A percentile compares a stretch with the other conserved stretches of the same genome.
phyloP scores from a whole-genome alignment of 345 rosid species.

The Xanthoceras sorbifolium region DNA sequence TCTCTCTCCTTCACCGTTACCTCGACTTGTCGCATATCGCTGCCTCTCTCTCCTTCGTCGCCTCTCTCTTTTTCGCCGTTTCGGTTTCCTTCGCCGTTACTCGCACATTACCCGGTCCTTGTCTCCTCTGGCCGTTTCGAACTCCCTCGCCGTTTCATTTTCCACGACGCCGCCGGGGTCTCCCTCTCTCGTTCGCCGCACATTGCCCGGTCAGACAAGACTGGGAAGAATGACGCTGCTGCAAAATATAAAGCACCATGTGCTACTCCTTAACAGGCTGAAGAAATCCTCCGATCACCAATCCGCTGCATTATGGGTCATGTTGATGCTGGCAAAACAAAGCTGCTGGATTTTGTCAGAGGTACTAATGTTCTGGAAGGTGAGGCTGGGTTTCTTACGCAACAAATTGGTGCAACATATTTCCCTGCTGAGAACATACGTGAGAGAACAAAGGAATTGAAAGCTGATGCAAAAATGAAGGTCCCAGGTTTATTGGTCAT shows the following conservation, averaged over 20 bases:
- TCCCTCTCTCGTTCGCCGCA: too few species aligned
- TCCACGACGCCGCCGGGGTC: too few species aligned
- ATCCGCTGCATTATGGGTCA: conserved; percentile 99
- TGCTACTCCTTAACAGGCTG: conserved; percentile 41
- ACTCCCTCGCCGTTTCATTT: too few species aligned
- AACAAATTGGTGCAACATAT: conserved; percentile 98
- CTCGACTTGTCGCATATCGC: too few species aligned
- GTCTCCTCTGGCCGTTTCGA: too few species aligned
- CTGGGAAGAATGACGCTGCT: conserved; percentile 36
- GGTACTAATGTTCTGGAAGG: conserved; percentile 99
- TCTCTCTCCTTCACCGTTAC: too few species aligned
- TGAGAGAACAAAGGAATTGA: conserved; percentile 92
- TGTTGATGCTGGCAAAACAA: conserved; percentile 97
- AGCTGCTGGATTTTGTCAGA: conserved; percentile 90
- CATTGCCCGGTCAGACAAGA: too few species aligned
- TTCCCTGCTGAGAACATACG: conserved; percentile 92
- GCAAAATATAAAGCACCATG: conserved; percentile 40
- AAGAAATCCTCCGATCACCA: conserved; percentile 77
- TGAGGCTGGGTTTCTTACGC: conserved; percentile 98
- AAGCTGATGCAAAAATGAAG: conserved; percentile 85
- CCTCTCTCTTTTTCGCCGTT: too few species aligned
- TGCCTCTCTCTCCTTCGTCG: too few species aligned
- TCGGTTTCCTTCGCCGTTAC: too few species aligned
- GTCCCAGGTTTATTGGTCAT: conserved; percentile 97
- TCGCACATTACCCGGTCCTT: too few species aligned